phyloP scores from a whole-genome alignment of 202 grass and related monocot genomes.

The Carex arenaria region DNA sequence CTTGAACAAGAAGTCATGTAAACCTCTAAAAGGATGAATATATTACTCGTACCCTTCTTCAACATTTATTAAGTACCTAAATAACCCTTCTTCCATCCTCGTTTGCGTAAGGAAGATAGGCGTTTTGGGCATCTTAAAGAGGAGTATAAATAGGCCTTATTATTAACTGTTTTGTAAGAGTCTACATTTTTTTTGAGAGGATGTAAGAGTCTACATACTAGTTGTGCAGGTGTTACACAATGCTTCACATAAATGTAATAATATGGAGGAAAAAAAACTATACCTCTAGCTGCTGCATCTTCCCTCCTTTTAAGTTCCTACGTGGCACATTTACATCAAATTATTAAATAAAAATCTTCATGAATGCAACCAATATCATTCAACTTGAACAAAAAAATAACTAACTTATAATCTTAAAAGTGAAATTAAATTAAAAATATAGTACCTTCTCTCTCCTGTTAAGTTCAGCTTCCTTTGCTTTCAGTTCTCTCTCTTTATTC shows the following conservation, averaged over 20 bases:
- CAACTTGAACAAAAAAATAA: neutral
- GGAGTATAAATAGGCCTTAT: neutral
- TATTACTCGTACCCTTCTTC: neutral
- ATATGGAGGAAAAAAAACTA: neutral
- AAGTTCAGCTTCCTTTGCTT: constrained; percentile 75
- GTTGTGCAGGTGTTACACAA: neutral
- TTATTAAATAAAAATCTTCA: neutral
- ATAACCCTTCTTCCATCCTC: neutral
- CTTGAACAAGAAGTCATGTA: neutral
- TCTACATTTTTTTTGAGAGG: neutral
- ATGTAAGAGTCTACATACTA: neutral
- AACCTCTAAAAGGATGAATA: neutral
- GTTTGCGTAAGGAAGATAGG: neutral
- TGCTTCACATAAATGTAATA: neutral
- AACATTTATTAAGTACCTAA: neutral
- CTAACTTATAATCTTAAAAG: neutral
- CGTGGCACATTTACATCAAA: constrained; percentile 8
- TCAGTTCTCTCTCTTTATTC: constrained; percentile 78
- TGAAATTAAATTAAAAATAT: neutral
- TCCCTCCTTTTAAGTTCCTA: constrained; percentile 88
- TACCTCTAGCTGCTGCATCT: constrained; percentile 88
- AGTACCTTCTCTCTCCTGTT: constrained; percentile 82
- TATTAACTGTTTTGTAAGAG: neutral
- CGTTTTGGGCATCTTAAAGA: neutral
- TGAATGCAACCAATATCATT: neutral